Evolutionary conservation across 768 basidiomycete species (phyloP).

Genomic region (Boletellus emodensis): DNA sequence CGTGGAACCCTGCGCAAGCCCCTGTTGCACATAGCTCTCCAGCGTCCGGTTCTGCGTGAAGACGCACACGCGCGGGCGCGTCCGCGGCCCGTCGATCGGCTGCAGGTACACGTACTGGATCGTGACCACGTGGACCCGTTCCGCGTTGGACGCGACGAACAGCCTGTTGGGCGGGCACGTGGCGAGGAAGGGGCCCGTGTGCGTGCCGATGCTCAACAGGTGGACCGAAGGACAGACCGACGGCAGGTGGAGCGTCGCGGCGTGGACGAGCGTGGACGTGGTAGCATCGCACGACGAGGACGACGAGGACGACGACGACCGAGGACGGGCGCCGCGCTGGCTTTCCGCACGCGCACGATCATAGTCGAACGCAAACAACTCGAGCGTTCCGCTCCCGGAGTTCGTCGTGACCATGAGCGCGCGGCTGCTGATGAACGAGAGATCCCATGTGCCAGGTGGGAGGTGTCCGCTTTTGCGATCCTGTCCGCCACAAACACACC

Average conservation of each 20-base stretch:
- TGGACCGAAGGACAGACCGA: constrained; percentile 2
- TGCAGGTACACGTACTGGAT: constrained; percentile 19
- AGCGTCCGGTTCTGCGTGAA: constrained; percentile 34
- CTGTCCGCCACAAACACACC: constrained; percentile 20
- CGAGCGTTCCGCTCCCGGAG: constrained; percentile 34
- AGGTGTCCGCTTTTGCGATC: constrained; percentile 22
- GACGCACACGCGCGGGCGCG: constrained; percentile 19
- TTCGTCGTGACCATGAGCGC: constrained; percentile 45
- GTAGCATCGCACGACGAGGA: not conserved
- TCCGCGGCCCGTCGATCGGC: not conserved
- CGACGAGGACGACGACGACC: not conserved
- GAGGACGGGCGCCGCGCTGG: too few relatives aligned
- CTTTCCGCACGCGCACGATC: not conserved
- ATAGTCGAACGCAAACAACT: constrained; percentile 40
- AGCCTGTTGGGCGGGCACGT: constrained; percentile 17
- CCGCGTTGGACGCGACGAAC: constrained; percentile 27
- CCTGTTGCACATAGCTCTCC: constrained; percentile 14
- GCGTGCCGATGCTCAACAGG: constrained; percentile 23
- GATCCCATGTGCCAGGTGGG: constrained; percentile 35
- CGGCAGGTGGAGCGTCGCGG: constrained; percentile 17
- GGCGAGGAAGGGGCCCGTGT: constrained; percentile 34
- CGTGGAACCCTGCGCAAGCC: not conserved
- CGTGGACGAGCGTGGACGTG: constrained; percentile 14
- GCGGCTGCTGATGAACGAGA: constrained; percentile 43
- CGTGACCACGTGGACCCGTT: constrained; percentile 20